Evolutionary conservation across 2,329 filamentous ascomycete genomes (phyloP), one percentile per base, ranked within the genome.

Genomic region (Epichloe festucae): DNA sequence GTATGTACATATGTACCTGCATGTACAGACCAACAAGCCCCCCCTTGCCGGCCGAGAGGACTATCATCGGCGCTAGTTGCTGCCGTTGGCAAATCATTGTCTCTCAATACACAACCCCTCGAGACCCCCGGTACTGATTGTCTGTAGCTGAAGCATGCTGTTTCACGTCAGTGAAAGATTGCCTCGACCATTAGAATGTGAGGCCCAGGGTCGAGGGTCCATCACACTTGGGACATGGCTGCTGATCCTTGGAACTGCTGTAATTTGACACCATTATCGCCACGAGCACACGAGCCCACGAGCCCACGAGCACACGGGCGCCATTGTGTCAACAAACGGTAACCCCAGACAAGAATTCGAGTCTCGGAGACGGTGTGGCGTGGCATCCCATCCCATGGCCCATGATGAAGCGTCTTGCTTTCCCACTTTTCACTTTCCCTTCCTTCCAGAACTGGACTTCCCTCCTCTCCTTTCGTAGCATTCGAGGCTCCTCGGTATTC

Each of bases 191-290:
- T 27, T 27, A 27, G 23, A 27, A 27, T 27, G 23, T 27, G 23
- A 7, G 23, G 23, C 23, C 23, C 23, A 27, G 23, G 6, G 23
- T 6, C 2, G 23, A 27, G 23, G 2, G 23, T 7, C 23, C 6
- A 27, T 27, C 23, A 27, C 23, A 27, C 23, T 27, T 27, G 23
- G 23, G 23, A 27, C 23, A 27, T 8, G 23, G 23, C 23, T 27
- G 23, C 23, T 27, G 23, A 46, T 45, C 51, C 50, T 51, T 54
- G 51, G 48, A 51, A 53, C 48, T 43, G 27, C 45, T 49, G 40
- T 54, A 53, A 54, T 54, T 46, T 52, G 36, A 27, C 27, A 8
- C 7, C 8, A 8, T 27, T 27, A 27, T 27, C 27, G 27, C 27
- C 27, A n/a, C 12, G 15, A 14, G 12, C 36, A 2, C 31, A 23